Evolutionary conservation across 2,329 filamentous ascomycete genomes (phyloP), one percentile per base, ranked within the genome.

Genomic region (Aspergillus pseudotamarii): DNA sequence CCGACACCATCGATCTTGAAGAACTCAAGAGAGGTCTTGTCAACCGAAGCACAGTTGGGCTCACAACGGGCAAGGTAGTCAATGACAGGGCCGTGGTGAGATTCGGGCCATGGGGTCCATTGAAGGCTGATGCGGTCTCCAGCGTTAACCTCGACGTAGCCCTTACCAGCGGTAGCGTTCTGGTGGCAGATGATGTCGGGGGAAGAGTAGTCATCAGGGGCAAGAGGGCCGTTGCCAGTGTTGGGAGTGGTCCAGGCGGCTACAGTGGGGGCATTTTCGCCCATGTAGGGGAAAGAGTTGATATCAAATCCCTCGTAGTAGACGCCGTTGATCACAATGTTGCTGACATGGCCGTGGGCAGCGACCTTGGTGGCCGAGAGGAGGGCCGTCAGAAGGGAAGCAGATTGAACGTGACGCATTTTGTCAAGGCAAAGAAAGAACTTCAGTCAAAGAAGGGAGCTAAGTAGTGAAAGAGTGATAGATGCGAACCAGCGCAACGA

Each of bases 81-180:
- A 64, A 89, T 80, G 66, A 89, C 82, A 6, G 88, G 87, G 1
- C 86, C 86, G 62, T 86, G 81, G 78, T 91, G 85, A 48, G 81
- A 84, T 2, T 83, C 80, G 6, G 88, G 87, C 88, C 88, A 90
- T 19, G 80, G 80, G 63, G 81, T 84, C 88, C 88, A 90, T 68
- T 85, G 80, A 56, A 90, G 75, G 53, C 83, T 78, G 68, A 90
- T 71, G 5, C 79, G 80, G 66, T 80, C 79, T 58, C 88, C 89
- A 11, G 88, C 88, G 3, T 81, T 78, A 26, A 89, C 83, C 9
- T 81, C 78, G 21, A 83, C 84, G 64, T 81, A 78, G 59, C 80
- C 79, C 16, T 75, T 66, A 14, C 82, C 84, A 19, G 82, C 81
- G 19, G 79, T 80, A n/a, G 84, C 86, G 36, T 77, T 77, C 70